Base-by-base conservation (phyloP, 768 basidiomycete genomes). In the Sarcodon sp. region DNA sequence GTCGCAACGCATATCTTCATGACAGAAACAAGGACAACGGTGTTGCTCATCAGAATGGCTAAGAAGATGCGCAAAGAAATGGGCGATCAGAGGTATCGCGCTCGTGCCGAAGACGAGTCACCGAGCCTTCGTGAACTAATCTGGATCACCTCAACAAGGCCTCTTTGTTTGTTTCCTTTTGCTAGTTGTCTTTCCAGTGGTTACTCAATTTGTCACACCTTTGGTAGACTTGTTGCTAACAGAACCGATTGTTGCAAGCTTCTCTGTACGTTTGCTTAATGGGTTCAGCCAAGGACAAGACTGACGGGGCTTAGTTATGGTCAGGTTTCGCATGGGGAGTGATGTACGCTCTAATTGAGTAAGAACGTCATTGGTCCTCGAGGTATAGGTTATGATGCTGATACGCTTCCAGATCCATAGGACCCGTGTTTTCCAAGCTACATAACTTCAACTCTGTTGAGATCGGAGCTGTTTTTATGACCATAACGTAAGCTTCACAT, bases 281-380 rank as follows among this genome's bases (percentile, higher is more conserved):
- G 4, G 21, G 21, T 27, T 27, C 21, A 4, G 21, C 21, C 4
- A 4, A 4, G 2, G 27, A 16, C 4, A 37, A 27, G 21, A 27
- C 21, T 27, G 21, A 27, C 21, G 2, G 21, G 4, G 21, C 43
- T 11, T 59, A 85, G 80, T 57, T 83, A 15, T 83, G 80, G 82
- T 64, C 79, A 31, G 78, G 79, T 46, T 78, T 89, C 50, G 72
- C 75, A 0, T 90, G 87, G 86, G 87, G 87, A 0, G 74, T 87
- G 5, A 60, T 81, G 18, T 90, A 76, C 55, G 79, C 76, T 47
- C 64, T 87, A 57, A 68, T 85, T 32, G 75, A 77, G 78, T 80
- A 55, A 43, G 54, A 47, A 33, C 33, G 33, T 15, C 46, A 39
- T 9, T 37, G 8, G 18, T n/a, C 49, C 12, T 27, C 33, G 34